phyloP scores from a whole-genome alignment of 495 filamentous ascomycete genomes.

The Lophiostoma macrostomum region DNA sequence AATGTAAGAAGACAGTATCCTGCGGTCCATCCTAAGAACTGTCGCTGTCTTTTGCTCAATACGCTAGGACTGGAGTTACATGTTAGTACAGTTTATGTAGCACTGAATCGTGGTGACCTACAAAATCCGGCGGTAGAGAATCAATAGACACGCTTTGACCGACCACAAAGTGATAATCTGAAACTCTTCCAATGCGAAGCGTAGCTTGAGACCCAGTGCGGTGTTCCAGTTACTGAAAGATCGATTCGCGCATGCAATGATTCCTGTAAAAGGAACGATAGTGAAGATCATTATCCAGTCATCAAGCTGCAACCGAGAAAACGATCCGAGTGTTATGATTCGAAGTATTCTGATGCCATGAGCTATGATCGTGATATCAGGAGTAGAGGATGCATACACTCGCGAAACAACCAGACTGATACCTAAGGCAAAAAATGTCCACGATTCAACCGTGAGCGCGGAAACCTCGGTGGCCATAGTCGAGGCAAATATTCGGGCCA shows the following conservation, averaged over 20 bases:
- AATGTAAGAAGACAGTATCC: slow-evolving; percentile 54
- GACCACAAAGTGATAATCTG: slow-evolving; percentile 51
- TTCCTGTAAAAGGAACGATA: slow-evolving; percentile 44
- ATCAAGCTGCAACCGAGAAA: slow-evolving; percentile 52
- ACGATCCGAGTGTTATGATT: slow-evolving; percentile 45
- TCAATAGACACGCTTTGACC: slow-evolving; percentile 53
- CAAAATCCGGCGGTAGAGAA: slow-evolving; percentile 55
- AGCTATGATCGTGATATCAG: background rate
- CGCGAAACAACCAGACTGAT: slow-evolving; percentile 41
- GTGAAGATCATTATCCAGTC: slow-evolving; percentile 59
- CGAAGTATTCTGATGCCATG: slow-evolving; percentile 29
- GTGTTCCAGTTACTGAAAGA: slow-evolving; percentile 28
- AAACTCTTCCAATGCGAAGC: slow-evolving; percentile 49
- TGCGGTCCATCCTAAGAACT: slow-evolving; percentile 50
- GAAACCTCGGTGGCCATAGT: slow-evolving; percentile 1
- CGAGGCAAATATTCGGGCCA: background rate
- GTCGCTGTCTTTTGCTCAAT: slow-evolving; percentile 40
- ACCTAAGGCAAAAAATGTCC: slow-evolving; percentile 48
- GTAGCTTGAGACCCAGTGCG: slow-evolving; percentile 53
- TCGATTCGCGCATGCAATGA: slow-evolving; percentile 59
- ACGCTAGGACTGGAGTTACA: background rate
- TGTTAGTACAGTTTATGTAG: background rate
- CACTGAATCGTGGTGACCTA: slow-evolving; percentile 15
- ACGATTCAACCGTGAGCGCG: slow-evolving; percentile 45
- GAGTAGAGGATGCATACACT: slow-evolving; percentile 27